Evolutionary conservation across 305 asterid species (phyloP), one percentile per base, ranked within the genome.

Genomic region (Fraxinus baroniana): DNA sequence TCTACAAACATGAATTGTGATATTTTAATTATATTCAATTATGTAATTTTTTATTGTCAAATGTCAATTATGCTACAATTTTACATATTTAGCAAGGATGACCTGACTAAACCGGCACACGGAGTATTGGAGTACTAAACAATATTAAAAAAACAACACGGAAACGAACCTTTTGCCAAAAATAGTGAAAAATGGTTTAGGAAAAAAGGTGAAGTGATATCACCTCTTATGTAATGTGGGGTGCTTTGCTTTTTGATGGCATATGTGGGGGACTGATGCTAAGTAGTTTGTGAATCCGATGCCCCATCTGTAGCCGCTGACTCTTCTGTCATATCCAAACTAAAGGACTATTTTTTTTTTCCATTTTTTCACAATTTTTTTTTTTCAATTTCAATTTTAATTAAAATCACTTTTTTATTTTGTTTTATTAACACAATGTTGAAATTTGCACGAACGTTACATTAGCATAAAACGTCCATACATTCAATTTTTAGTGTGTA

Each of bases 221-320:
- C 24, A 18, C 24, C 68, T 57, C 68, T 57, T 18, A 18, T n/a
- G 52, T 80, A 26, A 20, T 49, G 73, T 80, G n/a, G 37, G 74
- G 18, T 55, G 66, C 68, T 39, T 12, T 24, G 36, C 77, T 66
- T 57, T 20, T 80, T 32, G 78, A 4, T 39, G 76, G 79, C 20
- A 28, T 26, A 26, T 46, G 86, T 79, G 86, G 86, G 86, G 86
- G 79, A 79, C 86, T 83, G 83, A 83, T 74, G 6, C 74, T 26
- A n/a, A 22, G 41, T 36, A 70, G 79, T 84, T 49, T 66, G 83
- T 78, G 87, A 84, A 84, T 84, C 84, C 71, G 87, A 84, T 71
- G 79, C 83, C 28, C 35, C 12, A 24, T 18, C 20, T 30, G 15
- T 76, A 46, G 76, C 66, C 71, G 55, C 77, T 41, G 72, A 78